Evolutionary conservation across 2,329 filamentous ascomycete genomes (phyloP).

Genomic region (Fusarium pininemorale): DNA sequence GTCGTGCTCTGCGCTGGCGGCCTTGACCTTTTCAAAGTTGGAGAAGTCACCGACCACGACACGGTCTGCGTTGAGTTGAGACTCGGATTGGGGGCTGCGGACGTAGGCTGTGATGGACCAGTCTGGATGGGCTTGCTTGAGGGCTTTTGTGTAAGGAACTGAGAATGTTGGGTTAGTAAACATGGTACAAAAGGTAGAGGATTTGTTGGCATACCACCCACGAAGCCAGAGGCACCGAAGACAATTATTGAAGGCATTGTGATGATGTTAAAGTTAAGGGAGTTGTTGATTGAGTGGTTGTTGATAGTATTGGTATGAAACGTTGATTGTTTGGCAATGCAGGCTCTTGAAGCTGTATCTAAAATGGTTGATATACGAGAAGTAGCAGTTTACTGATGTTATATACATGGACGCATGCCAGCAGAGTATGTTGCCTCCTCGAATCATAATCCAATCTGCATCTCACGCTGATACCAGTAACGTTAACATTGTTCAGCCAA

Average conservation of each 20-base stretch:
- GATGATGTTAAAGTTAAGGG: no score
- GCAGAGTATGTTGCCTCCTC: neutral
- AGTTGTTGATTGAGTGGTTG: no score
- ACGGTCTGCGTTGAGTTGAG: neutral
- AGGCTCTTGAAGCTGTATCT: neutral
- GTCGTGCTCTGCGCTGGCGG: neutral
- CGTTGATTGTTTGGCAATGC: no score
- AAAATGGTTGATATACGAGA: neutral
- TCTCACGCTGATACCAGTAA: neutral
- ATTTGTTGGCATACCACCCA: neutral
- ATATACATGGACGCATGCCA: neutral
- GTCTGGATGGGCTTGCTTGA: constrained; percentile 10
- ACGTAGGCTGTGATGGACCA: constrained; percentile 8
- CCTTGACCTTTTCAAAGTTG: constrained; percentile 3
- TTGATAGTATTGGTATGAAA: no score
- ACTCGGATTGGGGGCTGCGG: neutral
- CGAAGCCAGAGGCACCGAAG: constrained; percentile 14
- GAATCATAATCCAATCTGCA: neutral
- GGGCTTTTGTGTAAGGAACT: neutral
- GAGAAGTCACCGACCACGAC: neutral
- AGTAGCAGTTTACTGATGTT: neutral
- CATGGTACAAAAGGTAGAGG: fast-evolving
- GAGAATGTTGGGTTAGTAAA: neutral
- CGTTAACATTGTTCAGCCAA: neutral
- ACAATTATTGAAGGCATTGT: constrained; percentile 9